Conservation (phyloP, 192 early-diverging fungal species). For the Coemansia sp. region DNA sequence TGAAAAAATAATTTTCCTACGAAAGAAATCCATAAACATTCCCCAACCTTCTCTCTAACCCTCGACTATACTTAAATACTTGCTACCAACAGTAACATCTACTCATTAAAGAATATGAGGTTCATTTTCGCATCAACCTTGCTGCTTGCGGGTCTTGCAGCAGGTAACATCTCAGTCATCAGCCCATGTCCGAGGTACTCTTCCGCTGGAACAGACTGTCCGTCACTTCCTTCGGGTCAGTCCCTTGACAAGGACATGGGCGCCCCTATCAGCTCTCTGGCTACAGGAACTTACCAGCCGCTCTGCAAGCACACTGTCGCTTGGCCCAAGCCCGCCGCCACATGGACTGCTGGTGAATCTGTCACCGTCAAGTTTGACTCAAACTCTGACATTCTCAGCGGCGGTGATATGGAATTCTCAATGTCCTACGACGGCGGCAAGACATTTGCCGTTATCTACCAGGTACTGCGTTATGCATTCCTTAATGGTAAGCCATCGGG, state of each 20-base stretch:
- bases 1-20: no score
- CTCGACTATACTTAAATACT: no score
- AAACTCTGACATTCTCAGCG: constrained; percentile 33
- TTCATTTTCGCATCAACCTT: no score
- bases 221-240: constrained; percentile 39
- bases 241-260: background rate
- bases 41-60: no score
- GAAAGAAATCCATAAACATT: no score
- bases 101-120: no score
- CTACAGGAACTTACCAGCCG: constrained; percentile 29
- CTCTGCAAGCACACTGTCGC: constrained; percentile 36
- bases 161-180: constrained; percentile 23
- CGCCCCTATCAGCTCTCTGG: constrained; percentile 16
- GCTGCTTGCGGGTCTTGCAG: constrained; percentile 11
- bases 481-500: constrained; percentile 23
- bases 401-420: constrained; percentile 60
- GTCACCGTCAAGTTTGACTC: constrained; percentile 21
- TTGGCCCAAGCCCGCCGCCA: constrained; percentile 20
- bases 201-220: constrained; percentile 36
- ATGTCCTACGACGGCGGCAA: constrained; percentile 56
- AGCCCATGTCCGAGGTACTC: constrained; percentile 37
- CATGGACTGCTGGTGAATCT: constrained; percentile 25
- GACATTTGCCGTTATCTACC: constrained; percentile 59
- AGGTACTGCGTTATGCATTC: constrained; percentile 34
- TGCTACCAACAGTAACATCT: no score